phyloP scores from a whole-genome alignment of 495 filamentous ascomycete species.

The Monascus purpureus region DNA sequence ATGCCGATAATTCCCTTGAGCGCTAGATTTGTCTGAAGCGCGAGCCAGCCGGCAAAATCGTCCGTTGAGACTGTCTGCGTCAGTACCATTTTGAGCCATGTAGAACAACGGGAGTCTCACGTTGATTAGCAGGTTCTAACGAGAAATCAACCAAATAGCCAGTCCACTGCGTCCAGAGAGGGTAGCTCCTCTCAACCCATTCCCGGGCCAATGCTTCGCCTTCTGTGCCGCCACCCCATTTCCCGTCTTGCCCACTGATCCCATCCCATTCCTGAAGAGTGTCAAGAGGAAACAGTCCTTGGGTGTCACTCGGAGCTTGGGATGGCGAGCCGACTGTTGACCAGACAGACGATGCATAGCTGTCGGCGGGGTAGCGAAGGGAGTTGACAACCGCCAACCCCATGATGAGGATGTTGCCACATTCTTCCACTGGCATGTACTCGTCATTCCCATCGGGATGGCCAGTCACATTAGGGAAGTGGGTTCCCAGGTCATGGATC shows the following conservation, averaged over 20 bases:
- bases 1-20: slow-evolving; percentile 92
- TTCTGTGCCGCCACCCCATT: slow-evolving; percentile 33
- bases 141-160: slow-evolving; percentile 79
- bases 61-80: slow-evolving; percentile 56
- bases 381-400: slow-evolving; percentile 75
- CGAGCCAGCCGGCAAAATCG: slow-evolving; percentile 89
- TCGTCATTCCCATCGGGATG: slow-evolving; percentile 81
- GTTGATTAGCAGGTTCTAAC: slow-evolving; percentile 72
- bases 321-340: slow-evolving; percentile 19
- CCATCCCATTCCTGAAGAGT: slow-evolving; percentile 28
- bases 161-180: slow-evolving; percentile 87
- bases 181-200: slow-evolving; percentile 54
- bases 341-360: slow-evolving; percentile 39
- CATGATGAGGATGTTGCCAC: slow-evolving; percentile 95
- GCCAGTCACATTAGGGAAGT: slow-evolving; percentile 88
- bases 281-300: slow-evolving; percentile 27
- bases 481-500: slow-evolving; percentile 81
- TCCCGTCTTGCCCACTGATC: slow-evolving; percentile 33
- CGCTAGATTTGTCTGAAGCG: slow-evolving; percentile 85
- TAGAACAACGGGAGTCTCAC: slow-evolving; percentile 17
- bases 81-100: background rate
- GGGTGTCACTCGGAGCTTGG: slow-evolving; percentile 8
- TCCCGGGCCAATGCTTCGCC: slow-evolving; percentile 37
- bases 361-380: slow-evolving; percentile 50
- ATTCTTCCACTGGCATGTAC: slow-evolving; percentile 96